A percentile compares a stretch with the other conserved stretches of the same genome.
Conservation (phyloP, 768 basidiomycete species). For the Piloderma croceum region DNA sequence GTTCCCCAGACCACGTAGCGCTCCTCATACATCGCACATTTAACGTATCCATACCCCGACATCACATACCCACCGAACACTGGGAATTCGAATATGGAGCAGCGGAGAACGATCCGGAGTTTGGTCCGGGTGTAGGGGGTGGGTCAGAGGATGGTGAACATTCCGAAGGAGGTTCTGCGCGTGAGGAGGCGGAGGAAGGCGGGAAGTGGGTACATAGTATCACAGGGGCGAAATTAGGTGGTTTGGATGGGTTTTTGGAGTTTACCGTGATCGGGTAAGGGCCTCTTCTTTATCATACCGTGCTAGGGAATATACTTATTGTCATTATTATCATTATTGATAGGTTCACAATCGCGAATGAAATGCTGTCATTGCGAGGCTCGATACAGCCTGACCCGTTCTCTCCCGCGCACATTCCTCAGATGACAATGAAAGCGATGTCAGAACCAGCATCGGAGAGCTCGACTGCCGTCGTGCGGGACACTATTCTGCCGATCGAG, state of each 20-base stretch:
- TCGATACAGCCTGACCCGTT: conserved; percentile 77
- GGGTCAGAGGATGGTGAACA: conserved; percentile 14
- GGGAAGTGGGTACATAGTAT: conserved; percentile 78
- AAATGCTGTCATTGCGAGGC: conserved; percentile 87
- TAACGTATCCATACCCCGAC: conserved; percentile 90
- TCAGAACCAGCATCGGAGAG: conserved; percentile 18
- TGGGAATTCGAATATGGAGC: conserved; percentile 88
- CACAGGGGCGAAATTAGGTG: conserved; percentile 68
- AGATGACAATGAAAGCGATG: conserved; percentile 14
- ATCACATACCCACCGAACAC: conserved; percentile 75
- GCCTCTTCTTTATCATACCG: not conserved
- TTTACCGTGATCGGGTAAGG: conserved; percentile 88
- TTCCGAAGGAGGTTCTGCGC: conserved; percentile 11
- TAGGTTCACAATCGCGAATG: conserved; percentile 84
- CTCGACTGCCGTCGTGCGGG: conserved; percentile 3
- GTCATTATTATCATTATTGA: not conserved
- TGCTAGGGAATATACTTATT: not conserved
- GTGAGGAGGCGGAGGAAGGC: conserved; percentile 37
- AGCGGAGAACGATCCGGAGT: conserved; percentile 75
- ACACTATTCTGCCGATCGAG: conserved; percentile 6
- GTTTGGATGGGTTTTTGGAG: conserved; percentile 56
- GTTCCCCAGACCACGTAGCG: conserved; percentile 88
- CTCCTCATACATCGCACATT: conserved; percentile 88
- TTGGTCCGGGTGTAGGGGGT: conserved; percentile 29
- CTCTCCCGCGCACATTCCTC: conserved; percentile 49